Base-by-base conservation (phyloP, 202 grass and related monocot genomes). In the Hordeum pubiflorum region DNA sequence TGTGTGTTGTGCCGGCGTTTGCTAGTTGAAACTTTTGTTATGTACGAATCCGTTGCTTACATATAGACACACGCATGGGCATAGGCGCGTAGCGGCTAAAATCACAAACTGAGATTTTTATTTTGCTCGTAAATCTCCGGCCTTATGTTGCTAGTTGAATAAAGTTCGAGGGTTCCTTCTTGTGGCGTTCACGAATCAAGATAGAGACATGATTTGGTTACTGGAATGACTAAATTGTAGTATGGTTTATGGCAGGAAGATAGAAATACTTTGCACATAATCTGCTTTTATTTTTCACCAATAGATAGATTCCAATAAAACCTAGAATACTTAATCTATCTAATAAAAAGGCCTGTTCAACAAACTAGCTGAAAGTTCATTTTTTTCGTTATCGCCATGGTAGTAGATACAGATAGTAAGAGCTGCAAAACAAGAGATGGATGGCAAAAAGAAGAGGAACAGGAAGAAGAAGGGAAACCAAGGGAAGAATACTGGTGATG, bases 391-490 rank as follows among this genome's bases (percentile, higher is more conserved):
- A 10, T 18, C 17, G 3, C 12, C 71, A 75, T 75, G 36, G 64
- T 52, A 61, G 54, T 38, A 65, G 27, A 27, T 55, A 55, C 27
- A 83, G 17, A 69, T 52, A 62, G 40, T 54, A 9, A 26, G 10
- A 57, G 17, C 39, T 89, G 44, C 29, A 69, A 69, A 39, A 89
- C 58, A 46, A 91, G 52, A 66, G 33, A 98, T 98, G 96, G 92
- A 98, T 89, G 22, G 80, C 50, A 95, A 90, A 80, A 99, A 95
- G 82, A 98, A 98, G 88, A 93, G 87, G 79, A 95, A 91, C 76
- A 91, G 79, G 83, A 99, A 95, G 84, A 95, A 95, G 87, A 95
- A 93, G 76, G 94, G 88, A 69, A 93, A 91, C 73, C 90, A 90
- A 82, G 75, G 77, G 68, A 93, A 91, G 81, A 89, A 78, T 69